phyloP scores from a whole-genome alignment of 1,284 basidiomycete species.

The Boletus mariae region DNA sequence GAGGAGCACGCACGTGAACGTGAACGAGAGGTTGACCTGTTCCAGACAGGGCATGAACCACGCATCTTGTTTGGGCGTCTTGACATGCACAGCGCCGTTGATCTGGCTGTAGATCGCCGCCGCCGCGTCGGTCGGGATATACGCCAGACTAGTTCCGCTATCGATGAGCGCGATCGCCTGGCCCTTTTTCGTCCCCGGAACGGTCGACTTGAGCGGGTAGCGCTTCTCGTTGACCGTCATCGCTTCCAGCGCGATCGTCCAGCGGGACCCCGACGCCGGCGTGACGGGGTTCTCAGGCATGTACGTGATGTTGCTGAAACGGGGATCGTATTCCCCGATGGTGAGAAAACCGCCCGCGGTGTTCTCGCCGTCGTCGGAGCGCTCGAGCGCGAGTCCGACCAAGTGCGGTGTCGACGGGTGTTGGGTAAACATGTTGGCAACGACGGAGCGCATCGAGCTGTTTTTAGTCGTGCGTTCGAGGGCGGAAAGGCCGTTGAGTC shows the following conservation, averaged over 20 bases:
- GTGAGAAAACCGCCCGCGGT: conserved; percentile 39
- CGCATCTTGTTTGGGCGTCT: conserved; percentile 19
- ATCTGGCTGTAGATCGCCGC: conserved; percentile 39
- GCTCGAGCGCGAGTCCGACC: conserved; percentile 41
- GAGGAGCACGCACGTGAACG: conserved; percentile 36
- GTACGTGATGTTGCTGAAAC: conserved; percentile 32
- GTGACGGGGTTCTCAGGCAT: conserved; percentile 34
- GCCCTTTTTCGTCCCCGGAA: conserved; percentile 30
- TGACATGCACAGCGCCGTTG: conserved; percentile 34
- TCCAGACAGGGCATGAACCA: conserved; percentile 45
- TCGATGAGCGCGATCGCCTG: conserved; percentile 39
- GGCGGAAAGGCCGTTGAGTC: conserved; percentile 24
- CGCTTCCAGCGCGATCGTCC: conserved; percentile 41
- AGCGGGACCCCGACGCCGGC: conserved; percentile 34
- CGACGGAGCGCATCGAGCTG: conserved; percentile 15
- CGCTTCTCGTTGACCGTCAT: conserved; percentile 32
- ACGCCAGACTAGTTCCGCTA: conserved; percentile 40
- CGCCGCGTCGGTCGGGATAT: conserved; percentile 33
- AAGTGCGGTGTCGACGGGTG: conserved; percentile 36
- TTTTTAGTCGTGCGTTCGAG: conserved; percentile 19
- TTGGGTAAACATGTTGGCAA: conserved; percentile 41
- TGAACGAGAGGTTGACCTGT: conserved; percentile 39
- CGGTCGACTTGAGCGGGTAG: conserved; percentile 26
- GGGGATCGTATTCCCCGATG: conserved; percentile 42
- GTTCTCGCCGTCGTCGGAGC: conserved; percentile 37